Evolutionary conservation across 1,284 basidiomycete species (phyloP), one percentile per base, ranked within the genome.

Genomic region (Marasmius sp.): DNA sequence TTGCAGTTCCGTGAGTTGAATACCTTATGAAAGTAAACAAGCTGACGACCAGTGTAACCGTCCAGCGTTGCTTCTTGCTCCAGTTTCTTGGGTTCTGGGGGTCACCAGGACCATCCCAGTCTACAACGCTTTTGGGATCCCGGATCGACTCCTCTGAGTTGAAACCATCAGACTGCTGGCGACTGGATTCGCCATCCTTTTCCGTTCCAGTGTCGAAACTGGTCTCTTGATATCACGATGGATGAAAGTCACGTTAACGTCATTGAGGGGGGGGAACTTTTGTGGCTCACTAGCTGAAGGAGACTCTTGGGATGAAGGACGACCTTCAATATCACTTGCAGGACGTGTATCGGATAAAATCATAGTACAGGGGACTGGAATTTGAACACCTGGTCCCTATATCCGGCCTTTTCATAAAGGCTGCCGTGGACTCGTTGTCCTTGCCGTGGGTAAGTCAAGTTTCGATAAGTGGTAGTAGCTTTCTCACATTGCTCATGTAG

Each of bases 21-120:
- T 41, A 70, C 71, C 70, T 72, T 47, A 74, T 74, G 64, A 74
- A 74, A 18, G 72, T 74, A 52, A 73, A 74, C 20, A 74, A 58
- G 52, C 71, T 73, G 59, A 74, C 72, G 38, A 74, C 72, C 16
- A 72, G 65, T 11, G 72, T 73, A 12, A 72, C 69, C 2, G 68
- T 66, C 72, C 72, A 73, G 39, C 70, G 67, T 47, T 65, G 66
- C 36, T 60, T 60, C 48, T 71, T 70, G 11, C 63, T 66, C 72
- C 73, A 73, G 49, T 74, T 74, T 14, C 71, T 64, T 50, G 73
- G 72, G 59, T 74, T 74, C 22, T 61, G 60, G 39, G 66, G 64
- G 61, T 74, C 73, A 14, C 68, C 49, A 12, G 71, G 65, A 33
- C 72, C 69, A 61, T 73, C 66, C 72, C 72, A 74, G 1, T 57